Percentiles rank a stretch among this genome's conserved stretches.
phyloP scores from a whole-genome alignment of 2,329 filamentous ascomycete genomes.

The Ceratocystiopsis sp. region DNA sequence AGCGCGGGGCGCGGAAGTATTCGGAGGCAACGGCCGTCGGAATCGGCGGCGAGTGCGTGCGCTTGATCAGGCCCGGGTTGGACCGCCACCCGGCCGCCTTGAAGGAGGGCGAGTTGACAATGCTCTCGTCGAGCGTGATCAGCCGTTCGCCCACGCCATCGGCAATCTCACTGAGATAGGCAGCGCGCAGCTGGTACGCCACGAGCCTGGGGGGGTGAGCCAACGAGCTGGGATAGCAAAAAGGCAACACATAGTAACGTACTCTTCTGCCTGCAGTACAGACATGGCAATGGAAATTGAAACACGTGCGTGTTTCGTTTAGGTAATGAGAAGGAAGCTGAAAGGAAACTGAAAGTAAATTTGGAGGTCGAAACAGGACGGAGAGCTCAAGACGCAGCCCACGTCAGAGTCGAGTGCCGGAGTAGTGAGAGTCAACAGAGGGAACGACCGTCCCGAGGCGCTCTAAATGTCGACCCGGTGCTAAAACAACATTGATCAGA shows the following conservation, averaged over 20 bases:
- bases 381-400: too few relatives aligned
- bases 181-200: constrained; percentile 64
- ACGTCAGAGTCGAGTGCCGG: too few relatives aligned
- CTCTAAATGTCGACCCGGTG: too few relatives aligned
- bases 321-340: too few relatives aligned
- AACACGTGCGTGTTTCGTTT: too few relatives aligned
- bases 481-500: neutral
- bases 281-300: neutral
- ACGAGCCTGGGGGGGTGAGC: constrained; percentile 42
- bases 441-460: too few relatives aligned
- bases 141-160: constrained; percentile 75
- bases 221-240: neutral
- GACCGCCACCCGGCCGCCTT: constrained; percentile 68
- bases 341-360: too few relatives aligned
- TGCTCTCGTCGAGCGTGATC: constrained; percentile 62
- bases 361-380: too few relatives aligned
- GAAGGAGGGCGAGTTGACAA: constrained; percentile 66
- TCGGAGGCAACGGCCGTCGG: constrained; percentile 68
- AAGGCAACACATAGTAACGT: constrained; percentile 8
- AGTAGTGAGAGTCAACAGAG: too few relatives aligned
- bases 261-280: constrained; percentile 23
- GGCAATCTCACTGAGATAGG: constrained; percentile 63
- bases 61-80: constrained; percentile 58
- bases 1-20: constrained; percentile 60
- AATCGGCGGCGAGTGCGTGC: constrained; percentile 73